phyloP scores from a whole-genome alignment of 169 alveolate species.

The Plasmodium gaboni region DNA sequence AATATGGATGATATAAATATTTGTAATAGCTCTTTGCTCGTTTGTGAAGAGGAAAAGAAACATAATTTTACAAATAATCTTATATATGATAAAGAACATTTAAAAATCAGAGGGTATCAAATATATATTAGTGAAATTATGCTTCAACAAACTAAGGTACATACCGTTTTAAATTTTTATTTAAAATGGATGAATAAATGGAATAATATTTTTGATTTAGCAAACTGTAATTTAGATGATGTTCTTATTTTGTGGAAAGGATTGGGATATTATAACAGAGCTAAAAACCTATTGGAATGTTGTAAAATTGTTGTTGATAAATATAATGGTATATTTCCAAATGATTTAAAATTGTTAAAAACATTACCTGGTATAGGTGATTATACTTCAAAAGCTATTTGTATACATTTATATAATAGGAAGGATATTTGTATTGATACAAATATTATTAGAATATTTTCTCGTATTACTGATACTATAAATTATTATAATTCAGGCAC shows the following conservation, averaged over 20 bases:
- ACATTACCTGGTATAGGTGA: slow-evolving; percentile 82
- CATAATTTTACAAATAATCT: neutral
- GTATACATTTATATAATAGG: slow-evolving; percentile 64
- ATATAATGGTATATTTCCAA: slow-evolving; percentile 75
- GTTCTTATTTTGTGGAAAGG: slow-evolving; percentile 77
- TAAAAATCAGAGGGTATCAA: slow-evolving; percentile 72
- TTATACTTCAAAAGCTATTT: slow-evolving; percentile 81
- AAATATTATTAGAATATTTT: slow-evolving; percentile 75
- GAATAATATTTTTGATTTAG: slow-evolving; percentile 64
- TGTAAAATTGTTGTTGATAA: slow-evolving; percentile 67
- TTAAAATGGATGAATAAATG: slow-evolving; percentile 79
- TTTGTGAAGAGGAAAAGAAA: neutral
- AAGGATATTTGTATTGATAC: slow-evolving; percentile 80
- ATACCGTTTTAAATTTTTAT: slow-evolving; percentile 77
- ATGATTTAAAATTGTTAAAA: slow-evolving; percentile 45
- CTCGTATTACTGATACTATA: slow-evolving; percentile 77
- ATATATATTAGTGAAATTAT: slow-evolving; percentile 82
- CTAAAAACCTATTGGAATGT: slow-evolving; percentile 75
- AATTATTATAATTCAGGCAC: slow-evolving; percentile 47
- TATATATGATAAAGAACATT: neutral
- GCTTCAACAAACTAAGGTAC: slow-evolving; percentile 84
- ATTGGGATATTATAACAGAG: slow-evolving; percentile 80
- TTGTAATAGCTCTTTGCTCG: neutral
- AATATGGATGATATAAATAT: neutral
- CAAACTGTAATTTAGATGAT: slow-evolving; percentile 71